phyloP scores from a whole-genome alignment of 2,329 filamentous ascomycete species.

The Xylariaceae sp. region DNA sequence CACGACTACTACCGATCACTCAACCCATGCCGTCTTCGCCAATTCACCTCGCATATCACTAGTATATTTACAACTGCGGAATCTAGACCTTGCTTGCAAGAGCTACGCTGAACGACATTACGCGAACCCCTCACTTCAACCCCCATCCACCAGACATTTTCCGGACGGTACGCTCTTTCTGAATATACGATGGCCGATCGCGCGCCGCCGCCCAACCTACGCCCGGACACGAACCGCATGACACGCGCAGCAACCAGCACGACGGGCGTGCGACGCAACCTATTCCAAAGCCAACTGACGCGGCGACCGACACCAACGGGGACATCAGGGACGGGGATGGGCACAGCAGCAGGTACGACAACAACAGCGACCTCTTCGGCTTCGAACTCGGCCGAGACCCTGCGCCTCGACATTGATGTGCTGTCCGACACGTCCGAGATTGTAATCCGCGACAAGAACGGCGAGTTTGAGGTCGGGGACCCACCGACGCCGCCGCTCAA shows the following conservation, averaged over 20 bases:
- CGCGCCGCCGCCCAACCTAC: slow-evolving; percentile 33
- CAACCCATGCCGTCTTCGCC: no score
- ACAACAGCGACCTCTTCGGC: slow-evolving; percentile 35
- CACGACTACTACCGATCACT: no score
- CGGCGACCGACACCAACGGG: slow-evolving; percentile 55
- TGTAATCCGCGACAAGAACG: slow-evolving; percentile 66
- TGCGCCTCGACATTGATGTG: slow-evolving; percentile 56
- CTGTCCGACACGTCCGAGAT: slow-evolving; percentile 59
- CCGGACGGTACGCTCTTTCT: background rate
- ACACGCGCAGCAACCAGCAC: slow-evolving; percentile 37
- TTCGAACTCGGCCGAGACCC: slow-evolving; percentile 51
- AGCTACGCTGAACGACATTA: no score
- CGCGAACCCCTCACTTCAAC: background rate
- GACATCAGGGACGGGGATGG: background rate
- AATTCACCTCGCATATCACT: no score
- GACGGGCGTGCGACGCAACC: slow-evolving; percentile 56
- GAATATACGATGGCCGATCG: slow-evolving; percentile 35
- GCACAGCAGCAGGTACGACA: background rate
- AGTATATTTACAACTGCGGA: no score
- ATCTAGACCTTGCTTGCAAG: no score
- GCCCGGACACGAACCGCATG: slow-evolving; percentile 27
- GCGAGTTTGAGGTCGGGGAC: slow-evolving; percentile 66
- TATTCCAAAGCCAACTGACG: slow-evolving; percentile 65
- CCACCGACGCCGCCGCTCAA: slow-evolving; percentile 59
- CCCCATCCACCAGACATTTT: background rate